Conservation (phyloP, 805 yeast species). For the Komagataella phaffii region DNA sequence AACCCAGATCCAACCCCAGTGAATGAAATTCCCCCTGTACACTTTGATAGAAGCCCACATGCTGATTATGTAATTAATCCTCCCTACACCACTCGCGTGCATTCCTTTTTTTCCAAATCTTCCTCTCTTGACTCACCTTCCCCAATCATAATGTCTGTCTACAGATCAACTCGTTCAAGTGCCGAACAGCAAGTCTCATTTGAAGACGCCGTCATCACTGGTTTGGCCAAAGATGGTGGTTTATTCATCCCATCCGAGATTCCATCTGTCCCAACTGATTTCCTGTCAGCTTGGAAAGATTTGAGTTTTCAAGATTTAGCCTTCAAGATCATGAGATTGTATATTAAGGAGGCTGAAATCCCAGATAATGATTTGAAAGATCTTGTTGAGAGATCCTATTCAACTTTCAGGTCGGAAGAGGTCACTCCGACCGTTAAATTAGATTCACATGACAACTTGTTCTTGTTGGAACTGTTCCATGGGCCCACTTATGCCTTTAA, state of each 20-base stretch:
- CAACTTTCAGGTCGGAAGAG: constrained; percentile 80
- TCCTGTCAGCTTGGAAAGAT: constrained; percentile 55
- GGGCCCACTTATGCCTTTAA: constrained; percentile 99
- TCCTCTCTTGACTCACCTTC: constrained; percentile 1
- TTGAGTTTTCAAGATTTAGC: constrained; percentile 80
- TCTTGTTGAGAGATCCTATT: constrained; percentile 61
- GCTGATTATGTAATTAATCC: neutral
- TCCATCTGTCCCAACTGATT: constrained; percentile 46
- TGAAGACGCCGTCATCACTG: constrained; percentile 77
- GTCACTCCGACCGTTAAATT: constrained; percentile 67
- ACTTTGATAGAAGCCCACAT: too few relatives aligned
- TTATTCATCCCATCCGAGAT: constrained; percentile 77
- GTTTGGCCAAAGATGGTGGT: constrained; percentile 96
- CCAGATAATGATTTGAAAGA: constrained; percentile 50
- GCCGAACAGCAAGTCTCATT: constrained; percentile 41
- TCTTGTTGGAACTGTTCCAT: constrained; percentile 86
- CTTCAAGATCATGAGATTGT: constrained; percentile 69
- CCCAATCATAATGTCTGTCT: constrained; percentile 32
- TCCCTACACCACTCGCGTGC: neutral
- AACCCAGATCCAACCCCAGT: neutral
- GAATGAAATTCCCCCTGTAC: neutral
- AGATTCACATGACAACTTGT: constrained; percentile 50
- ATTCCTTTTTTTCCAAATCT: neutral
- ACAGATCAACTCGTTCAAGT: constrained; percentile 71
- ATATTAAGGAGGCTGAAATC: constrained; percentile 62